These are phyloP conservation scores for Fraxinus greggii DNA, from an alignment of 305 asterid species.

Conservation along the genomic window DNA sequence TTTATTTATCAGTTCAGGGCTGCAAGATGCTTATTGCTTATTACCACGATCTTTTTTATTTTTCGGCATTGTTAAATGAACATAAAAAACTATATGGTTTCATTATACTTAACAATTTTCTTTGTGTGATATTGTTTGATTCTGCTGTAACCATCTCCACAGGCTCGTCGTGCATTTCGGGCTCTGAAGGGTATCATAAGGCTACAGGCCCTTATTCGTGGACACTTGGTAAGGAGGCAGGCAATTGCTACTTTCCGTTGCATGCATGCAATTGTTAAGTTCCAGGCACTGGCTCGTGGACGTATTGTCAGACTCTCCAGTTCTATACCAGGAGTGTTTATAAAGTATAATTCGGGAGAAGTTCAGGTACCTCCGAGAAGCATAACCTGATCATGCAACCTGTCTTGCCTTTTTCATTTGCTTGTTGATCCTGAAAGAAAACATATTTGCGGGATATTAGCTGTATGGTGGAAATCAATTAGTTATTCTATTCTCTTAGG, in stretches of 20 bases:
- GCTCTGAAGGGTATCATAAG: conserved; percentile 44
- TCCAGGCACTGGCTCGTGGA: conserved; percentile 67
- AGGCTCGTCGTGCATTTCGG: conserved; percentile 55
- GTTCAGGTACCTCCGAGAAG: conserved; percentile 6
- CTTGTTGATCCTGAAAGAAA: not conserved
- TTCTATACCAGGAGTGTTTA: conserved; percentile 30
- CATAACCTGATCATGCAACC: not conserved
- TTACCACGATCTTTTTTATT: not conserved
- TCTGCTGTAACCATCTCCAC: conserved; percentile 8
- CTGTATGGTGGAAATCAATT: not conserved
- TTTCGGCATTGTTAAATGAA: not conserved
- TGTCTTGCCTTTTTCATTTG: not conserved
- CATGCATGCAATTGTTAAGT: conserved; percentile 53
- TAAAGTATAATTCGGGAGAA: conserved; percentile 25
- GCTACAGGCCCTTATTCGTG: conserved; percentile 63
- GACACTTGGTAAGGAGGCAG: conserved; percentile 66
- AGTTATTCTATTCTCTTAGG: not conserved
- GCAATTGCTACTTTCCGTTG: conserved; percentile 60
- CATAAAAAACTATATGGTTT: not conserved
- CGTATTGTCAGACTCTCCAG: conserved; percentile 42
- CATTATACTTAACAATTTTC: not conserved
- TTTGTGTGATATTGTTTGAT: not conserved
- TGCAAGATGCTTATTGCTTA: not conserved
- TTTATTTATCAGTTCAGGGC: not conserved
- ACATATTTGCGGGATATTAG: not conserved